A percentile compares a stretch with the other conserved stretches of the same genome.
These are phyloP conservation scores for Clathrospora elynae DNA, from an alignment of 2,329 filamentous ascomycete genomes.

Conservation along the genomic window DNA sequence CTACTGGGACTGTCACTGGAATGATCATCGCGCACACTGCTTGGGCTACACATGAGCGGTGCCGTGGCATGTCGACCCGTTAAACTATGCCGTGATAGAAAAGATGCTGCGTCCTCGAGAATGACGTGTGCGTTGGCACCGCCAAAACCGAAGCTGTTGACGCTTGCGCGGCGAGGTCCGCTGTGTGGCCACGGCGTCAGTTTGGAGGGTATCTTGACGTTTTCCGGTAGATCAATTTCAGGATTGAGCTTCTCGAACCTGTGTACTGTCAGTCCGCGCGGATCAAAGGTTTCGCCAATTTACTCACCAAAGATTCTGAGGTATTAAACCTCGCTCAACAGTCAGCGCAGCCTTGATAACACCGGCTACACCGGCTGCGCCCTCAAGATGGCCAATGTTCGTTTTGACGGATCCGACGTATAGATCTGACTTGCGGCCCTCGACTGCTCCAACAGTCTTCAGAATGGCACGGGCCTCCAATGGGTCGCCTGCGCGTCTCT, in stretches of 20 bases:
- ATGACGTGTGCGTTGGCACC: constrained; percentile 48
- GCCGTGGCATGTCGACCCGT: constrained; percentile 20
- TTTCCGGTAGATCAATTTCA: constrained; percentile 2
- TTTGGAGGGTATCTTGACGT: constrained; percentile 10
- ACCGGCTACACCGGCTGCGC: constrained; percentile 29
- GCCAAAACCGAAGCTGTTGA: constrained; percentile 56
- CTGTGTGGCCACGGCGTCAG: constrained; percentile 24
- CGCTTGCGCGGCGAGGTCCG: constrained; percentile 47
- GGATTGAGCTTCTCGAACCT: constrained; percentile 13
- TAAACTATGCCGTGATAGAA: constrained; percentile 5
- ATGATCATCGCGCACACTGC: neutral
- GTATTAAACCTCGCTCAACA: constrained; percentile 47
- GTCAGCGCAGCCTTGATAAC: constrained; percentile 49
- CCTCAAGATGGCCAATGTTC: constrained; percentile 44
- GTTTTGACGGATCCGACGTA: constrained; percentile 39
- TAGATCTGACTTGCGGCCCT: constrained; percentile 25
- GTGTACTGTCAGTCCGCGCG: neutral
- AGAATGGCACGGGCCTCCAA: constrained; percentile 36
- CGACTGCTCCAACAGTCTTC: constrained; percentile 28
- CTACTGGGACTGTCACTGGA: constrained; percentile 3
- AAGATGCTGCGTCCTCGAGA: constrained; percentile 10
- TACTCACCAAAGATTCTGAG: constrained; percentile 42
- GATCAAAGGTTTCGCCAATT: constrained; percentile 19
- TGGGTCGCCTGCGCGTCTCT: constrained; percentile 46
- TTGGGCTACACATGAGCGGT: constrained; percentile 16